Evolutionary conservation across 257 asterid species (phyloP), one percentile per base, ranked within the genome.

Genomic region (Plantago elongata): DNA sequence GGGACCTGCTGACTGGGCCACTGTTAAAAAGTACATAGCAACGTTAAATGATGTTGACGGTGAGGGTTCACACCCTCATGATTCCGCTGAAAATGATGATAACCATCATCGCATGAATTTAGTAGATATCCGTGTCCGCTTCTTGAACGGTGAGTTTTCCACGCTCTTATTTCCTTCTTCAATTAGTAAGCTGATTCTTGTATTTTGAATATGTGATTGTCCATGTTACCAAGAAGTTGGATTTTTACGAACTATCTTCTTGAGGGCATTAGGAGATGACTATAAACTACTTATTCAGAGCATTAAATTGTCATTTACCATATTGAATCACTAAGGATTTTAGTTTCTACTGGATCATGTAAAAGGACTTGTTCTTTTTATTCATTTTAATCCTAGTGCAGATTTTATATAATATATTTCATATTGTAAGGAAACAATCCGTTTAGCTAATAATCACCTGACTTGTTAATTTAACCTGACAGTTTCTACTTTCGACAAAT

Each of bases 1-100:
- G 54, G 99, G 97, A 49, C 99, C 97, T 64, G 86, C 84, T 58
- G 99, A 92, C 79, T 92, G 99, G 99, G 69, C 83, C 63, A 82
- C 95, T 62, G 94, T 92, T 74, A 83, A 78, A 64, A 80, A 75
- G 72, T 83, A 84, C 74, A 89, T 92, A 72, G 72, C 79, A 54
- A 56, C 88, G 86, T 73, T 92, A 77, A 71, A 82, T 64, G 94
- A 81, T 66, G 79, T 81, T 54, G 94, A 69, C 43, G 87, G 86
- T 65, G 97, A 89, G 75, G 73, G 43, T 56, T 65, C 54, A 34
- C 91, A 84, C 64, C 99, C 95, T 56, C 94, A 89, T 77, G 72
- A 74, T 62, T 73, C 79, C 59, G 52, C 83, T 65, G 87, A 60
- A 72, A 75, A 71, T 60, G 78, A 66, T 69, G 79, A 72, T 57